Evolutionary conservation across 495 filamentous ascomycete species (phyloP), one percentile per base, ranked within the genome.

Genomic region (Recurvomyces mirabilis): DNA sequence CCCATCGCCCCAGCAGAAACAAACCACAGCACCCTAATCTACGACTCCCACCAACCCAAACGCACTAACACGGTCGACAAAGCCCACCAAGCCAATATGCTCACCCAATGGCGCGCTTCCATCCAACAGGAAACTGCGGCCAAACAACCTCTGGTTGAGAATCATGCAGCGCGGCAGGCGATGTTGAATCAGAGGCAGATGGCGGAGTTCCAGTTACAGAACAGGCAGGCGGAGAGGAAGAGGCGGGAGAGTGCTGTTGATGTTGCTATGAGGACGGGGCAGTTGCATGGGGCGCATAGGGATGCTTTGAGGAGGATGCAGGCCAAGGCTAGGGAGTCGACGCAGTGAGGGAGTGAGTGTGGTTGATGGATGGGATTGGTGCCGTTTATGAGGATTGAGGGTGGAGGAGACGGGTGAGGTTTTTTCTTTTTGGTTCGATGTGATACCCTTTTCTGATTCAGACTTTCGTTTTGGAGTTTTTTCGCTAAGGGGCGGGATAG

Each of bases 241-340:
- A 31, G 50, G 1, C 46, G 62, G 1, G 70, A 79, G 33, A 69
- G 68, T 33, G 67, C 70, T 38, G 74, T 83, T 46, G 83, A 86
- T 39, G 73, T 78, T 52, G 70, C 77, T 43, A 91, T 93, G 85
- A 70, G 84, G 34, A 77, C 75, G 9, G 77, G 79, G 0, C 75
- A 78, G 49, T 77, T 93, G 71, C 66, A 80, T 26, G 82, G 84
- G 32, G 68, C 79, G 30, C 89, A 96, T 61, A 68, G 81, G 39
- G 78, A 89, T 46, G 86, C 83, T 0, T 72, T 96, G 73, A 68
- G 84, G 52, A 75, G 70, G 59, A 81, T 96, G 80, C 89, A 94
- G 65, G 73, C 77, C 17, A 67, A 67, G 15, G 82, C 81, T 4
- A 47, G 41, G 14, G 24, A 41, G n/a, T 15, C n/a, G 12, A 23